These are phyloP conservation scores for Paraphaeosphaeria minitans DNA, from an alignment of 2,329 filamentous ascomycete genomes.

Conservation along the genomic window DNA sequence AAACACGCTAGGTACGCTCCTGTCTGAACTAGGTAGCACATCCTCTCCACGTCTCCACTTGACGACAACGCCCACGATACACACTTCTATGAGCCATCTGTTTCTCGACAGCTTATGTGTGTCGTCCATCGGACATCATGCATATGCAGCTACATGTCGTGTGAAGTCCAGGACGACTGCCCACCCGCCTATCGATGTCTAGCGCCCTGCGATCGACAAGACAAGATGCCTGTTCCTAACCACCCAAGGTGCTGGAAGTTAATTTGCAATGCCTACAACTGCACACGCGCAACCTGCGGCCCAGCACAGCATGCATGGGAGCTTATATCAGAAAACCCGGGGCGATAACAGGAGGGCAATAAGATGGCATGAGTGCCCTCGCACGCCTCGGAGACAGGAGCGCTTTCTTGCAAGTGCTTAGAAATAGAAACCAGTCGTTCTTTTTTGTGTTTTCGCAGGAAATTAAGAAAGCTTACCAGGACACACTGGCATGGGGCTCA, in stretches of 20 bases:
- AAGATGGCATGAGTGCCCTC: background rate
- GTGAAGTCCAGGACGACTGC: background rate
- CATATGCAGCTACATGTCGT: background rate
- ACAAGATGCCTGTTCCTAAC: conserved; percentile 16
- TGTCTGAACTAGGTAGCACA: background rate
- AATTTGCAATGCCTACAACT: conserved; percentile 6
- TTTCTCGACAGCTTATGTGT: background rate
- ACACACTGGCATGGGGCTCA: background rate
- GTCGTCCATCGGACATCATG: background rate
- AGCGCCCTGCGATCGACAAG: conserved; percentile 9
- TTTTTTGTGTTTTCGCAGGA: background rate
- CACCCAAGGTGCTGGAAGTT: conserved; percentile 1
- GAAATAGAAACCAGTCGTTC: background rate
- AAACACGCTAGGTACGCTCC: background rate
- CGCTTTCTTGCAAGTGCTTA: background rate
- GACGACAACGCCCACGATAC: background rate
- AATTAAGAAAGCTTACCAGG: too few relatives aligned
- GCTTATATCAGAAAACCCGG: conserved; percentile 5
- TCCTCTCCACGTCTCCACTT: background rate
- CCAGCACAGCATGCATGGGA: conserved; percentile 3
- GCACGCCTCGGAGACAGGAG: background rate
- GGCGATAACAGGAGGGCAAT: background rate
- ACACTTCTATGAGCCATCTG: background rate
- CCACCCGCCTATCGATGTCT: conserved; percentile 12
- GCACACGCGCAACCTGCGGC: background rate